Base-by-base conservation (phyloP, 2,329 filamentous ascomycete species). In the Aspergillus fumigatus region DNA sequence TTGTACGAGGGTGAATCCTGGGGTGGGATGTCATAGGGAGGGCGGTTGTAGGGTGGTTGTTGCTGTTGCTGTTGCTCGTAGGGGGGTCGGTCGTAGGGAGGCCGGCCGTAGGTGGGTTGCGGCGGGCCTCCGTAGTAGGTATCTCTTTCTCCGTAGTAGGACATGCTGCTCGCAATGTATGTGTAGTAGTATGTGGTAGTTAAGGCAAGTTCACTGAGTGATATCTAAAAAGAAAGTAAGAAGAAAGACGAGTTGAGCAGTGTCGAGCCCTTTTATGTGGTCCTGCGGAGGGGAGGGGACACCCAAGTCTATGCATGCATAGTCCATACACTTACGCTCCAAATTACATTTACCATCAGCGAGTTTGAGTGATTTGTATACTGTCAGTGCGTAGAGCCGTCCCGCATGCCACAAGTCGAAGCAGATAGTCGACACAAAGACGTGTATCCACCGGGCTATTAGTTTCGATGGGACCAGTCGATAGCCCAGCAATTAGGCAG, bases 401-500 rank as follows among this genome's bases (percentile, higher is more conserved):
- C 14, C 21, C 43, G 23, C 10, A 7, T 26, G 11, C 43, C 26
- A 26, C 26, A 26, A 47, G 10, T 21, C 21, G n/a, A 45, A 43
- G 48, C 35, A 51, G 38, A 47, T 27, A 40, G 26, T 51, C 40
- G 49, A 52, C 60, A 56, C 59, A 53, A 56, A 56, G 32, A 54
- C 52, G 41, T 35, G 51, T 53, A 57, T 55, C 61, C 62, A 63
- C 62, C 38, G 41, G 32, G 53, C 57, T 53, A 59, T 62, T 57
- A 58, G 60, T 48, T 56, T 43, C 48, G 51, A 59, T 55, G 56
- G 54, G 38, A 52, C 58, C 25, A 50, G 50, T 56, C 57, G 60
- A 62, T 61, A 63, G 59, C 59, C 26, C 17, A 48, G 26, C 51
- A 47, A 53, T 56, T 59, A 65, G 63, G 62, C 63, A 65, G 63